Evolutionary conservation across 164 flowering plant species (phyloP).

Genomic region (Berberis thunbergii): DNA sequence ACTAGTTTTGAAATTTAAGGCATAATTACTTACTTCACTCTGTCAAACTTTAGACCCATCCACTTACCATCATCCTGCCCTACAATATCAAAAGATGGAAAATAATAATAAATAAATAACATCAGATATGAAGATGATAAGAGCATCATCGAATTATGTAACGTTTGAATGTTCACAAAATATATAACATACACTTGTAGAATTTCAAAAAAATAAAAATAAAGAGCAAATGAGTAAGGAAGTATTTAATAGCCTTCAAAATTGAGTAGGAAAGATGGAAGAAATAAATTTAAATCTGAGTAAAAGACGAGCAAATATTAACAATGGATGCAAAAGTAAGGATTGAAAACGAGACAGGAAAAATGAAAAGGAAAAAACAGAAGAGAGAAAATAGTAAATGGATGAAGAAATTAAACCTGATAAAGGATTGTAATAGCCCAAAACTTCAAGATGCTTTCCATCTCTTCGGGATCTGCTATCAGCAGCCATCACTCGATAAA

Average conservation of each 20-base stretch:
- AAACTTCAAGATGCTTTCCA: slow-evolving; percentile 81
- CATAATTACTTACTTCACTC: slow-evolving; percentile 66
- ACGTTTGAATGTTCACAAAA: too few species aligned
- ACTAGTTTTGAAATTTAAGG: not conserved
- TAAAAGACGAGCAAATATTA: slow-evolving; percentile 2
- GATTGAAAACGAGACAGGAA: not conserved
- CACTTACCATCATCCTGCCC: slow-evolving; percentile 90
- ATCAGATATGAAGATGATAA: not conserved
- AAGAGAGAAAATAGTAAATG: not conserved
- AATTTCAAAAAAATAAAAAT: not conserved
- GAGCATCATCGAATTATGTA: not conserved
- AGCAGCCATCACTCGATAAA: slow-evolving; percentile 81
- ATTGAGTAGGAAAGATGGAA: not conserved
- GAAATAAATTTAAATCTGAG: not conserved
- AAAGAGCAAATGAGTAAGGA: not conserved
- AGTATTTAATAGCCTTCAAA: not conserved
- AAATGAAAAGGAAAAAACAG: too few species aligned
- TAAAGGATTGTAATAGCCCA: slow-evolving; percentile 89
- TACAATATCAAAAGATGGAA: slow-evolving; percentile 2
- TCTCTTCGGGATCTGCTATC: slow-evolving; percentile 89
- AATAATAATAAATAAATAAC: not conserved
- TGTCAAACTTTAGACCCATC: slow-evolving; percentile 89
- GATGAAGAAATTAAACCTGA: slow-evolving; percentile 40
- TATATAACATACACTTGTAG: not conserved
- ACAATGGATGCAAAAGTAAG: too few species aligned